Conservation (phyloP, 2,329 filamentous ascomycete species). For the Sporothrix mexicana region DNA sequence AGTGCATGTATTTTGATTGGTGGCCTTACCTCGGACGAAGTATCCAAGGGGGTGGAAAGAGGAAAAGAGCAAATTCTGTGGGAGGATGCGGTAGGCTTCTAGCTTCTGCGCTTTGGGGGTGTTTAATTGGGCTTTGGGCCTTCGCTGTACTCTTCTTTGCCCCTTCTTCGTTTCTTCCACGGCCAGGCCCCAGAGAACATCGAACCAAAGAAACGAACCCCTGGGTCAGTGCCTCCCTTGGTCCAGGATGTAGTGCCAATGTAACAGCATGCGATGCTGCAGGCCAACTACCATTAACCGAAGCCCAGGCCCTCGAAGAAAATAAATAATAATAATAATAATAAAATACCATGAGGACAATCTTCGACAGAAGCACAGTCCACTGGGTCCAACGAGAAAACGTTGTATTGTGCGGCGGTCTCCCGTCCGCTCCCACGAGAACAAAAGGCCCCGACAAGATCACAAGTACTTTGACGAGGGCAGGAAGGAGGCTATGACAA, state of each 20-base stretch:
- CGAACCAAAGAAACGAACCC: slow-evolving; percentile 20
- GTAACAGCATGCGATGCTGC: background rate
- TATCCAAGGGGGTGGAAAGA: slow-evolving; percentile 4
- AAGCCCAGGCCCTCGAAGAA: too few relatives aligned
- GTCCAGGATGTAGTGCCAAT: slow-evolving; percentile 16
- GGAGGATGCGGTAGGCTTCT: slow-evolving; percentile 1
- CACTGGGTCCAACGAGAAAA: background rate
- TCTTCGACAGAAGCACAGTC: background rate
- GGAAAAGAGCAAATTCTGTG: background rate
- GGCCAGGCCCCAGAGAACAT: slow-evolving; percentile 8
- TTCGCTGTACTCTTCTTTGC: slow-evolving; percentile 12
- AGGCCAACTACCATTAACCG: slow-evolving; percentile 16
- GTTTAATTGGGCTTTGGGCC: slow-evolving; percentile 2
- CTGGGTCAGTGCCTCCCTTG: slow-evolving; percentile 2
- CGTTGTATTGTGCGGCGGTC: slow-evolving; percentile 14
- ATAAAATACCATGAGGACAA: background rate
- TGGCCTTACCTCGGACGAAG: slow-evolving; percentile 38
- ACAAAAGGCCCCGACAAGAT: slow-evolving; percentile 10
- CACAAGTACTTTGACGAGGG: background rate
- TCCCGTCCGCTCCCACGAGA: slow-evolving; percentile 12
- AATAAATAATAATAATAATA: too few relatives aligned
- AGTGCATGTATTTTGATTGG: slow-evolving; percentile 34
- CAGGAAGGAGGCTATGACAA: slow-evolving; percentile 2
- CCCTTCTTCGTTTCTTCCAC: slow-evolving; percentile 9
- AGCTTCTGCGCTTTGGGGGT: too few relatives aligned